Base-by-base conservation (phyloP, 768 basidiomycete species). In the Gymnopilus dilepis region DNA sequence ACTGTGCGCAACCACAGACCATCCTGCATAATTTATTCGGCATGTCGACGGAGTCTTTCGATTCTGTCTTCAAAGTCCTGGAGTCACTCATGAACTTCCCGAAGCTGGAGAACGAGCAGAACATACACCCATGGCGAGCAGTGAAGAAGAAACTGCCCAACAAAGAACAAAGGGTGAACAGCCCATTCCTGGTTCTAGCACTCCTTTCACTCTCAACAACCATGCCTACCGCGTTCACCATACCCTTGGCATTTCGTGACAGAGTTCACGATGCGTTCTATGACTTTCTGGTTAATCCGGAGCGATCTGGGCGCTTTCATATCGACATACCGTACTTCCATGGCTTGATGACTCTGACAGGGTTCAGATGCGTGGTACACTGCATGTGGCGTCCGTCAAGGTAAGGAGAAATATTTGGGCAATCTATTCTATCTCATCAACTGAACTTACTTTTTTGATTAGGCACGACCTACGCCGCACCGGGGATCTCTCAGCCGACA, bases 251-350 rank as follows among this genome's bases (percentile, higher is more conserved):
- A 11, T 60, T 60, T 21, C 59, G 59, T 17, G 59, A 60, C 31
- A 54, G 59, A 45, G 59, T 60, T 5, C 59, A 60, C 34, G 59
- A 60, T 47, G 54, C 59, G 3, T 60, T 60, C 31, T 60, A 60
- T 38, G 59, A 60, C 37, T 60, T 60, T 34, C 28, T 60, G 15
- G 53, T 60, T 19, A 60, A 60, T 24, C 59, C 59, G 7, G 59
- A 60, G 31, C 52, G 59, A 15, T 60, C 59, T 6, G 59, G 59
- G 6, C 53, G 42, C 9, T 60, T 60, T 26, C 34, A 60, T 40
- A 53, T 60, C 17, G 59, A 60, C 19, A 60, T 60, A 26, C 30
- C 41, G 4, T 45, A 54, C 19, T 55, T 54, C 26, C 59, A 60
- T 48, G 59, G 59, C 28, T 42, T 37, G n/a, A 45, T 60, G 31